A percentile compares a stretch with the other conserved stretches of the same genome.
Evolutionary conservation across 2,329 filamentous ascomycete species (phyloP).

Genomic region (Sporothrix pseudoabietina): DNA sequence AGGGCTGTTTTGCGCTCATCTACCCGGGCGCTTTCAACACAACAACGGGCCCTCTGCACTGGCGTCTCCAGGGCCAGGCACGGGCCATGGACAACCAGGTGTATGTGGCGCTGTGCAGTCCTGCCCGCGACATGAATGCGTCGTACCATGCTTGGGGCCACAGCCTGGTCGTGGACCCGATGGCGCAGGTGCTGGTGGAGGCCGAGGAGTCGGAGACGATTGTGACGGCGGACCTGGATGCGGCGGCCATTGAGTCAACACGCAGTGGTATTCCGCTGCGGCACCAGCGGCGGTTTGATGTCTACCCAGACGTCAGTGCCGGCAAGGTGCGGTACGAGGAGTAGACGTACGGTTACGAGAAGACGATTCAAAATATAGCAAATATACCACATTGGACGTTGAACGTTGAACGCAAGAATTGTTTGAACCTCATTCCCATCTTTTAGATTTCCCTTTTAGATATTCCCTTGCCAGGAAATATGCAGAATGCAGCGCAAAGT

Average conservation of each 20-base stretch:
- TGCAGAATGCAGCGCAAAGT: slow-evolving; percentile 24
- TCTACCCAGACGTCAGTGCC: slow-evolving; percentile 86
- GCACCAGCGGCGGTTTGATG: slow-evolving; percentile 86
- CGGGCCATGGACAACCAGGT: slow-evolving; percentile 80
- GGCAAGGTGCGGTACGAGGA: slow-evolving; percentile 51
- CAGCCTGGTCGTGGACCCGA: slow-evolving; percentile 83
- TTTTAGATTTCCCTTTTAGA: slow-evolving; percentile 6
- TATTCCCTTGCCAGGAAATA: neutral
- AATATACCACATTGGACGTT: neutral
- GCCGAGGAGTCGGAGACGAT: slow-evolving; percentile 77
- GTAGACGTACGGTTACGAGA: neutral
- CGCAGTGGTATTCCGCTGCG: slow-evolving; percentile 83
- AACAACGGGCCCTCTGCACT: slow-evolving; percentile 90
- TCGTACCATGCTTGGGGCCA: slow-evolving; percentile 92
- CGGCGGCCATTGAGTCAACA: slow-evolving; percentile 69
- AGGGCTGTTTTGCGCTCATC: slow-evolving; percentile 74
- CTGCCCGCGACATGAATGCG: slow-evolving; percentile 75
- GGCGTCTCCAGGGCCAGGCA: slow-evolving; percentile 77
- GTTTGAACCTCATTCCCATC: slow-evolving; percentile 2
- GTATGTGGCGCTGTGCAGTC: slow-evolving; percentile 91
- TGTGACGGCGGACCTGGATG: slow-evolving; percentile 71
- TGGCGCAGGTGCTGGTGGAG: slow-evolving; percentile 78
- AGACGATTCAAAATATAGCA: slow-evolving; percentile 5
- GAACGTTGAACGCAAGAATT: neutral
- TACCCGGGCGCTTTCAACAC: slow-evolving; percentile 98